Conservation (phyloP, 2,329 filamentous ascomycete species). For the Claviceps maximensis region DNA sequence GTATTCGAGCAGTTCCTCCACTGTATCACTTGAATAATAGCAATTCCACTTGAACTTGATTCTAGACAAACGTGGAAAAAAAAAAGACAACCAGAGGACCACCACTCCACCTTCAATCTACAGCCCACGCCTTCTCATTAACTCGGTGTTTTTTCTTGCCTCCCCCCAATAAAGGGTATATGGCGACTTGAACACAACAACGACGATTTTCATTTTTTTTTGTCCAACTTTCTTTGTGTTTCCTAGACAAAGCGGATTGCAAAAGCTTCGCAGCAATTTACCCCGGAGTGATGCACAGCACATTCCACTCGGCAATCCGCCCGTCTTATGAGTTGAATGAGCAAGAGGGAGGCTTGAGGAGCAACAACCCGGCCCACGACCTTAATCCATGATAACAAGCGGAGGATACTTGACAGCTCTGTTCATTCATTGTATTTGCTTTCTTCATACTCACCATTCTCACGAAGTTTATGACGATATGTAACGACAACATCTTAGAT, state of each 20-base stretch:
- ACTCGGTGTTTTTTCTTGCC: neutral
- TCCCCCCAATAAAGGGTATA: neutral
- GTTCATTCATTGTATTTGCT: slow-evolving; percentile 4
- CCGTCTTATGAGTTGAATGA: slow-evolving; percentile 6
- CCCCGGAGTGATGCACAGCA: slow-evolving; percentile 17
- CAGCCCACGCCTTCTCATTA: neutral
- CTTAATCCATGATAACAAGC: neutral
- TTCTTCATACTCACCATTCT: slow-evolving; percentile 8
- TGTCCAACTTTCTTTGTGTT: neutral
- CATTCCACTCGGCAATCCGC: slow-evolving; percentile 6
- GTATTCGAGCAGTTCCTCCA: slow-evolving; percentile 51
- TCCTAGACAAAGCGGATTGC: slow-evolving; percentile 19
- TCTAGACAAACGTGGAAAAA: slow-evolving; percentile 1
- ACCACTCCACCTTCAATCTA: neutral
- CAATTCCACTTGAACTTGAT: neutral
- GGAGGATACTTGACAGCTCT: neutral
- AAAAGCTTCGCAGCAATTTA: slow-evolving; percentile 26
- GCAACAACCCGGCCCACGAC: neutral
- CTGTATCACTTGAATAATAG: slow-evolving; percentile 41
- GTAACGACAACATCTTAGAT: slow-evolving; percentile 12
- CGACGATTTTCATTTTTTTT: neutral
- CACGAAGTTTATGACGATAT: slow-evolving; percentile 16
- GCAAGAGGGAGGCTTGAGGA: slow-evolving; percentile 1
- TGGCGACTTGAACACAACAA: neutral
- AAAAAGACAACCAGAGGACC: neutral